phyloP scores from a whole-genome alignment of 495 filamentous ascomycete genomes.

The Parathielavia hyrcaniae region DNA sequence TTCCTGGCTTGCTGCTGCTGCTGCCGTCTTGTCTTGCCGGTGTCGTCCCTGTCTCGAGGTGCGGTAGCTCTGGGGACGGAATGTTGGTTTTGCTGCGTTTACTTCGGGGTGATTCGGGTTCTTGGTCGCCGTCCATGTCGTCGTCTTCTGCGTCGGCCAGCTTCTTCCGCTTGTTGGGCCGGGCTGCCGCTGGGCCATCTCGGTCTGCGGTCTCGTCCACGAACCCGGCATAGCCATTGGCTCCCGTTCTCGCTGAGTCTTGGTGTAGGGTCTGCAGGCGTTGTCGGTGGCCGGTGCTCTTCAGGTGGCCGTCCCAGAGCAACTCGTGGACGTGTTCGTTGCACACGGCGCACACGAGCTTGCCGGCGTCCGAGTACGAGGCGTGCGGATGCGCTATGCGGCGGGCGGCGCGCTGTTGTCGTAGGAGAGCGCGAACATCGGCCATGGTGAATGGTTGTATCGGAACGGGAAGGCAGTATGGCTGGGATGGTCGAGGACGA shows the following conservation, averaged over 20 bases:
- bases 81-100: constrained; percentile 40
- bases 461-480: not conserved
- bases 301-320: constrained; percentile 54
- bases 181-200: not conserved
- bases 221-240: constrained; percentile 16
- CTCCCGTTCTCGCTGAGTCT: constrained; percentile 14
- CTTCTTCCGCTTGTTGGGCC: constrained; percentile 40
- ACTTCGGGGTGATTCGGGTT: constrained; percentile 34
- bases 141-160: constrained; percentile 38
- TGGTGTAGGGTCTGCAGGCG: constrained; percentile 29
- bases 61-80: constrained; percentile 5
- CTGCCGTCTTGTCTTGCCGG: constrained; percentile 10
- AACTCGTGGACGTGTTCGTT: constrained; percentile 54
- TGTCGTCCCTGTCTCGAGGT: constrained; percentile 12
- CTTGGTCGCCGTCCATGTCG: constrained; percentile 32
- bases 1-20: not conserved
- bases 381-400: constrained; percentile 63
- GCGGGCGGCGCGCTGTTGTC: constrained; percentile 71
- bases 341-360: constrained; percentile 55
- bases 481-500: not conserved
- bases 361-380: constrained; percentile 54
- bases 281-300: constrained; percentile 43
- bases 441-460: constrained; percentile 53
- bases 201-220: not conserved
- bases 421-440: constrained; percentile 74